phyloP scores from a whole-genome alignment of 2,329 filamentous ascomycete species.

The Escovopsis sp. region DNA sequence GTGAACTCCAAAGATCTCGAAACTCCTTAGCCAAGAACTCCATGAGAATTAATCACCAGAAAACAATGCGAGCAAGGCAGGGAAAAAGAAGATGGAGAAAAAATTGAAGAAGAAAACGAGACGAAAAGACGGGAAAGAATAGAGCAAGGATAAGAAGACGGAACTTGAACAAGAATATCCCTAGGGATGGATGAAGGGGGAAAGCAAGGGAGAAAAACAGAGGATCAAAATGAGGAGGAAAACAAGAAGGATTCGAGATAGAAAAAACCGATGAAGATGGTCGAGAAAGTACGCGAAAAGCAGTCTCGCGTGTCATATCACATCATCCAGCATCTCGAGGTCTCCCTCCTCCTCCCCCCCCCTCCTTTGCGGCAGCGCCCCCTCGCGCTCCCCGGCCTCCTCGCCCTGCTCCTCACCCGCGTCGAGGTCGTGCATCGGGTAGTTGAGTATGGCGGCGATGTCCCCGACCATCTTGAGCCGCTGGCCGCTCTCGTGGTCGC shows the following conservation, averaged over 20 bases:
- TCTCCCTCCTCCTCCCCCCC: constrained; percentile 15
- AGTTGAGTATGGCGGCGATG: constrained; percentile 81
- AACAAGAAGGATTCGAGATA: not conserved
- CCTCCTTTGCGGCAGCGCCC: constrained; percentile 5
- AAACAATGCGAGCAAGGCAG: no score
- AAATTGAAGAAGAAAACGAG: no score
- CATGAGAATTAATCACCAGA: no score
- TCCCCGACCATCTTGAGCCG: constrained; percentile 70
- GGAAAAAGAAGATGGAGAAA: no score
- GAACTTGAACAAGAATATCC: no score
- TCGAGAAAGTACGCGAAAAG: not conserved
- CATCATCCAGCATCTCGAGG: constrained; percentile 17
- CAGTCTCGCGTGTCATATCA: constrained; percentile 4
- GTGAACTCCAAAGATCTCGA: no score
- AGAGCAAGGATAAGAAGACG: no score
- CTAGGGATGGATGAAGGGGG: no score
- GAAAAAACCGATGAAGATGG: not conserved
- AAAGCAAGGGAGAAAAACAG: no score
- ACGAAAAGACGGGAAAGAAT: no score
- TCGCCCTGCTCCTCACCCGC: constrained; percentile 37
- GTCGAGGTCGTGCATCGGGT: constrained; percentile 69
- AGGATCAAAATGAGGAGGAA: no score
- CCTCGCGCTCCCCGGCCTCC: constrained; percentile 22
- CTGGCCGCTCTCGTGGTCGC: constrained; percentile 85
- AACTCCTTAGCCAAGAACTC: no score